Evolutionary conservation across 106 monocot genomes (phyloP), one percentile per base, ranked within the genome.

Genomic region (Dendrobium huoshanense): DNA sequence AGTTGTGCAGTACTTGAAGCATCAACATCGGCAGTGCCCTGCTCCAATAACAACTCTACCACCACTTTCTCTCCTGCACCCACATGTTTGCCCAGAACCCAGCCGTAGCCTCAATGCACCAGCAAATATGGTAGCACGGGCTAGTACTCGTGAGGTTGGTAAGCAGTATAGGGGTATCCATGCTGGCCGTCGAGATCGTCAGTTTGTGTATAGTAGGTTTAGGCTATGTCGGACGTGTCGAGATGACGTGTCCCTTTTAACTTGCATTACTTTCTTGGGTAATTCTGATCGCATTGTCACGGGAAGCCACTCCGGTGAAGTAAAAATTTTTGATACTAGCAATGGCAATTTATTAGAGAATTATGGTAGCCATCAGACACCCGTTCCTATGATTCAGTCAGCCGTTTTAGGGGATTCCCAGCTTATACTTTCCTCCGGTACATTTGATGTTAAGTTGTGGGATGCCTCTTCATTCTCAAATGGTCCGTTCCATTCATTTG

Each of bases 31-130:
- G 16, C 99, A 99, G 55, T 99, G 99, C 72, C 93, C 99, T 41
- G 95, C 93, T 73, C 95, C 99, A 15, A 93, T 99, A 82, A 99
- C 99, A 27, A 99, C 99, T 65, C 80, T 99, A 25, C 99, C 99
- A 20, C 95, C 99, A 41, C 95, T 99, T 42, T 99, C 95, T 82
- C 93, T 99, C 48, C 80, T 99, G 55, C 99, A 99, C 31, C 93
- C 93, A 22, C 99, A 99, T 86, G 88, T 95, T 19, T 99, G 95
- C 55, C 99, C 99, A 37, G 99, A 99, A 31, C 93, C 95, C 7
- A 95, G 95, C 78, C 91, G 85, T 55, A 87, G 77, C 41, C 91
- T 95, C 2, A 85, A 92, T 82, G 99, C 99, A 48, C 99, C 99
- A 73, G 83, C 86, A 73, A 99, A 99, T 86, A 85, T 89, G 25